A percentile compares a stretch with the other conserved stretches of the same genome.
phyloP scores from a whole-genome alignment of 78 protist species.

The Dictyostelium brefeldianum region DNA sequence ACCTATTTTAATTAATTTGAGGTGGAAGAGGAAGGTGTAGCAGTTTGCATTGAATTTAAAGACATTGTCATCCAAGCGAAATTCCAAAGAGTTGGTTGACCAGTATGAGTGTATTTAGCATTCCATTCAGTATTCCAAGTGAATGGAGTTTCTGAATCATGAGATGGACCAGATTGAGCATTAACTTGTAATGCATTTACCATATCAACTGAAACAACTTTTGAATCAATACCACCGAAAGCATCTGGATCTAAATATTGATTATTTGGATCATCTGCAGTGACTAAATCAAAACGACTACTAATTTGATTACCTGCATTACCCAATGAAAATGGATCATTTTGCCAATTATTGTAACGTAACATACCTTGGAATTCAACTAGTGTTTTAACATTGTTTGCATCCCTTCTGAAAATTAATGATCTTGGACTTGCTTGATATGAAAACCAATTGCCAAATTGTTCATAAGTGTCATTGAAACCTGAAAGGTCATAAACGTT shows the following conservation, averaged over 20 bases:
- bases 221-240: slow-evolving; percentile 78
- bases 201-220: slow-evolving; percentile 25
- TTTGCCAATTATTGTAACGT: slow-evolving; percentile 88
- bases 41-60: background rate
- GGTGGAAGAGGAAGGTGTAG: background rate
- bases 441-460: slow-evolving; percentile 44
- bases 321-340: slow-evolving; percentile 89
- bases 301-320: slow-evolving; percentile 85
- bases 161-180: slow-evolving; percentile 78
- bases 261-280: slow-evolving; percentile 36
- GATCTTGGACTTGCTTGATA: slow-evolving; percentile 84
- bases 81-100: slow-evolving; percentile 73
- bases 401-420: slow-evolving; percentile 82
- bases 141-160: slow-evolving; percentile 65
- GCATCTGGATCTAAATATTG: slow-evolving; percentile 70
- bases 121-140: slow-evolving; percentile 28
- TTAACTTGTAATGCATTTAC: slow-evolving; percentile 50
- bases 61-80: slow-evolving; percentile 67
- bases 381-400: slow-evolving; percentile 47
- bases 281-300: slow-evolving; percentile 87
- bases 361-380: slow-evolving; percentile 74
- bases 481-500: slow-evolving; percentile 86
- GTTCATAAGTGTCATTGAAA: slow-evolving; percentile 33
- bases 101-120: slow-evolving; percentile 25
- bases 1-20: background rate